Percentiles rank a stretch among this genome's conserved stretches.
Evolutionary conservation across 495 filamentous ascomycete species (phyloP).

Genomic region (Xylaria flabelliformis): DNA sequence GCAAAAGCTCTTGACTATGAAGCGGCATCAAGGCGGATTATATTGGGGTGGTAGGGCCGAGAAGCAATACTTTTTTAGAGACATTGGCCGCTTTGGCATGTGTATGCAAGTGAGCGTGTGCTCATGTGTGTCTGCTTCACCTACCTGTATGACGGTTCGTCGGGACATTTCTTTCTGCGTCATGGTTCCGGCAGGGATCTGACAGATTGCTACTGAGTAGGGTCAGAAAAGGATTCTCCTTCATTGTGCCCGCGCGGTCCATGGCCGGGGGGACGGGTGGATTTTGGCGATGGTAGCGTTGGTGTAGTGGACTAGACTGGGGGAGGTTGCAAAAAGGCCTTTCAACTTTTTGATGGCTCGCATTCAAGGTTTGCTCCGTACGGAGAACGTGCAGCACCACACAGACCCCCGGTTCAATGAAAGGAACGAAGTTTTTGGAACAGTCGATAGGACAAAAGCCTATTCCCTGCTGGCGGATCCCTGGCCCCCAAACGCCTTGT

Average conservation of each 20-base stretch:
- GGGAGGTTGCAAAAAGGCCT: slow-evolving; percentile 37
- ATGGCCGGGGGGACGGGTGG: slow-evolving; percentile 45
- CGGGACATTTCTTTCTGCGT: slow-evolving; percentile 46
- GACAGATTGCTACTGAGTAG: slow-evolving; percentile 27
- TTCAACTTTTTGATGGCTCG: slow-evolving; percentile 35
- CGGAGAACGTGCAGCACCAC: slow-evolving; percentile 25
- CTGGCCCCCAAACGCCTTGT: slow-evolving; percentile 35
- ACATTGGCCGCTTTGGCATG: slow-evolving; percentile 48
- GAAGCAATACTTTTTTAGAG: slow-evolving; percentile 45
- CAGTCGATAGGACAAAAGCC: slow-evolving; percentile 42
- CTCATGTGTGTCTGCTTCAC: slow-evolving; percentile 43
- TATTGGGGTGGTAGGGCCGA: slow-evolving; percentile 48
- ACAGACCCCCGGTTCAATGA: slow-evolving; percentile 31
- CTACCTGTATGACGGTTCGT: slow-evolving; percentile 45
- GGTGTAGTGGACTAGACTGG: slow-evolving; percentile 38
- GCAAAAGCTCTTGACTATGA: slow-evolving; percentile 35
- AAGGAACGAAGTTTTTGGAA: slow-evolving; percentile 41
- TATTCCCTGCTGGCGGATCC: slow-evolving; percentile 40
- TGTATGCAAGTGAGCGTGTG: slow-evolving; percentile 43
- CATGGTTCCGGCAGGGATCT: slow-evolving; percentile 48
- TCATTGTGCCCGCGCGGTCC: slow-evolving; percentile 41
- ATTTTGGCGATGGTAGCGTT: slow-evolving; percentile 41
- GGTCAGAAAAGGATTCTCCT: slow-evolving; percentile 42
- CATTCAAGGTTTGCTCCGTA: slow-evolving; percentile 40
- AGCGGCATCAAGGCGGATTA: slow-evolving; percentile 43